Evolutionary conservation across 2,329 filamentous ascomycete genomes (phyloP).

Genomic region (Catunica adiposa): DNA sequence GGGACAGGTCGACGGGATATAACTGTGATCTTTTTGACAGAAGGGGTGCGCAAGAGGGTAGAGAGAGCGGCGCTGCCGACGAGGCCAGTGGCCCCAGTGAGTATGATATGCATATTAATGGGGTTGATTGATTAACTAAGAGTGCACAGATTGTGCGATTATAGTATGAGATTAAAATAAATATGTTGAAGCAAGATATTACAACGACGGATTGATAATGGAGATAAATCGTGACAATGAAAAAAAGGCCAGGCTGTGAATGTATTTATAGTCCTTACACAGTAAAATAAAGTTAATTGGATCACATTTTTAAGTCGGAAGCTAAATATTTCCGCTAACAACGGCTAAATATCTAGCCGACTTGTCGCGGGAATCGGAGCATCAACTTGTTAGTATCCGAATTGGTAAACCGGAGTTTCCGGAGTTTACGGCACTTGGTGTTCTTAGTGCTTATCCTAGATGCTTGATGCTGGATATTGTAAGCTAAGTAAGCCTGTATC

Average conservation of each 20-base stretch:
- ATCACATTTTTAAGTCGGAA: too few species aligned
- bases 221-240: too few species aligned
- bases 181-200: too few species aligned
- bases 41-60: constrained; percentile 37
- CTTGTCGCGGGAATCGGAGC: background rate
- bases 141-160: background rate
- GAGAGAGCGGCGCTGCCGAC: constrained; percentile 46
- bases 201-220: too few species aligned
- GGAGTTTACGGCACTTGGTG: background rate
- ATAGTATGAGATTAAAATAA: background rate
- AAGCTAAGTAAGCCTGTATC: too few species aligned
- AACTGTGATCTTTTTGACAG: constrained; percentile 49
- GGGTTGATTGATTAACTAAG: background rate
- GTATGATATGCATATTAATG: constrained; percentile 46
- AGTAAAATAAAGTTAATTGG: too few species aligned
- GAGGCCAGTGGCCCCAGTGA: constrained; percentile 53
- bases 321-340: too few species aligned
- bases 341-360: too few species aligned
- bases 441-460: background rate
- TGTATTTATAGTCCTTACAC: too few species aligned
- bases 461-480: too few species aligned
- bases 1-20: constrained; percentile 48
- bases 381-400: background rate
- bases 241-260: too few species aligned
- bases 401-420: background rate